A percentile compares a stretch with the other conserved stretches of the same genome.
Evolutionary conservation across 495 filamentous ascomycete genomes (phyloP).

Genomic region (Neohortaea acidophila): DNA sequence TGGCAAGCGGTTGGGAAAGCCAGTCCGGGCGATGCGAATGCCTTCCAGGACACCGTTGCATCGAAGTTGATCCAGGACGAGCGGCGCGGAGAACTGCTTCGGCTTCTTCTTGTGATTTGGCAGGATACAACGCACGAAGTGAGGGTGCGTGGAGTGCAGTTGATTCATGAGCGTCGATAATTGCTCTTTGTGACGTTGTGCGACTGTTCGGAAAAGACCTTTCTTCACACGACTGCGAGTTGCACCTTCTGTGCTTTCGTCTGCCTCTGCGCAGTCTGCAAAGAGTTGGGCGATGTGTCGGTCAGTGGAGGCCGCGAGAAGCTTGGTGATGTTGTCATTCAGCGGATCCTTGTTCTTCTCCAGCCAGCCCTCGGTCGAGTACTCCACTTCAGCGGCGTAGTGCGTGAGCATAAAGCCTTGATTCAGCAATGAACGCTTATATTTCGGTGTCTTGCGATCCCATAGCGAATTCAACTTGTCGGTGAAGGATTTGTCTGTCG

Average conservation of each 20-base stretch:
- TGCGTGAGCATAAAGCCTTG: conserved; percentile 98
- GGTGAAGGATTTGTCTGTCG: conserved; percentile 89
- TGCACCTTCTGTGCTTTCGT: conserved; percentile 45
- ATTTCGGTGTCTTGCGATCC: conserved; percentile 92
- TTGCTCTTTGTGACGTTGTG: conserved; percentile 95
- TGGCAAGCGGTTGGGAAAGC: conserved; percentile 88
- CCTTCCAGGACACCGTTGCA: conserved; percentile 99
- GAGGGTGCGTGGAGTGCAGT: conserved; percentile 88
- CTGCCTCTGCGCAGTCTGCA: conserved; percentile 64
- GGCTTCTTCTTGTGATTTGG: conserved; percentile 98
- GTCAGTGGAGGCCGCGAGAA: conserved; percentile 69
- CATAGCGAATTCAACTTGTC: conserved; percentile 94
- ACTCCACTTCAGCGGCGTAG: conserved; percentile 96
- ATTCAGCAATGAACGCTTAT: conserved; percentile 67
- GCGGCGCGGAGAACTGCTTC: conserved; percentile 72
- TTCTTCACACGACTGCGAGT: conserved; percentile 82
- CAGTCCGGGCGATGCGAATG: conserved; percentile 91
- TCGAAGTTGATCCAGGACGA: conserved; percentile 87
- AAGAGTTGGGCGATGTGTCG: conserved; percentile 76
- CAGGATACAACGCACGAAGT: conserved; percentile 96
- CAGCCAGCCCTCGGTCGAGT: conserved; percentile 86
- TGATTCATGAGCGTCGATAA: conserved; percentile 90
- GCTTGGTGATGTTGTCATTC: conserved; percentile 85
- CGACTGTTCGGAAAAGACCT: conserved; percentile 91
- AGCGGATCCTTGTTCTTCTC: conserved; percentile 99